These are phyloP conservation scores for Creolimax fragrantissima DNA, from an alignment of 78 protist genomes.

Conservation along the genomic window DNA sequence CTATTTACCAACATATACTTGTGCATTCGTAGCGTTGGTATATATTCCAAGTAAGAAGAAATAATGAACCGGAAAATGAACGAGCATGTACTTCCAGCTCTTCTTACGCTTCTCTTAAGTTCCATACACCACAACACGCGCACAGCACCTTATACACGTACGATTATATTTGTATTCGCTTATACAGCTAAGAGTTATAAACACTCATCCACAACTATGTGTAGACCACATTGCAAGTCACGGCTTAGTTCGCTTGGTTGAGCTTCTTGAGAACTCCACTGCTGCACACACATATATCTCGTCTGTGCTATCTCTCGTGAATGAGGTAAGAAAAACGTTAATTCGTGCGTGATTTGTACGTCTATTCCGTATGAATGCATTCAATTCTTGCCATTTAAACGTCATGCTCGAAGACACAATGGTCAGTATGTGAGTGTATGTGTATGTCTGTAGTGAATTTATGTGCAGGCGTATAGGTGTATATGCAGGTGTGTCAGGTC, in stretches of 20 bases:
- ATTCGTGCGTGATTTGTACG: too few species aligned
- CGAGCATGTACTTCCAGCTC: too few species aligned
- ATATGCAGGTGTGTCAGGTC: too few species aligned
- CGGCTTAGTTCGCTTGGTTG: slow-evolving; percentile 76
- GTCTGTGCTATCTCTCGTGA: slow-evolving; percentile 44
- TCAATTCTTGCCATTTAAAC: too few species aligned
- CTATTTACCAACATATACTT: not conserved
- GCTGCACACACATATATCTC: not conserved
- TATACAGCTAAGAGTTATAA: slow-evolving; percentile 30
- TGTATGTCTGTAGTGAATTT: not conserved
- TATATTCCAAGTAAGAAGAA: too few species aligned
- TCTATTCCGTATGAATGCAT: too few species aligned
- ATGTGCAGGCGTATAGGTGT: too few species aligned
- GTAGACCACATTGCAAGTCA: slow-evolving; percentile 54
- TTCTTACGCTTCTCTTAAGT: too few species aligned
- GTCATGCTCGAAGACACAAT: too few species aligned
- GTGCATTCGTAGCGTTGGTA: not conserved
- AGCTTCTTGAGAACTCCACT: slow-evolving; percentile 45
- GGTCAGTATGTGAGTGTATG: too few species aligned
- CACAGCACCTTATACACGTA: not conserved
- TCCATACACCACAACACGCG: not conserved
- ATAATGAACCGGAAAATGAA: too few species aligned
- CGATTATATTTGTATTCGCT: not conserved
- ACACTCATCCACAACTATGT: slow-evolving; percentile 52
- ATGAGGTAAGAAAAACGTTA: slow-evolving; percentile 22